phyloP scores from a whole-genome alignment of 2,329 filamentous ascomycete species.

The Penicillium sp. region DNA sequence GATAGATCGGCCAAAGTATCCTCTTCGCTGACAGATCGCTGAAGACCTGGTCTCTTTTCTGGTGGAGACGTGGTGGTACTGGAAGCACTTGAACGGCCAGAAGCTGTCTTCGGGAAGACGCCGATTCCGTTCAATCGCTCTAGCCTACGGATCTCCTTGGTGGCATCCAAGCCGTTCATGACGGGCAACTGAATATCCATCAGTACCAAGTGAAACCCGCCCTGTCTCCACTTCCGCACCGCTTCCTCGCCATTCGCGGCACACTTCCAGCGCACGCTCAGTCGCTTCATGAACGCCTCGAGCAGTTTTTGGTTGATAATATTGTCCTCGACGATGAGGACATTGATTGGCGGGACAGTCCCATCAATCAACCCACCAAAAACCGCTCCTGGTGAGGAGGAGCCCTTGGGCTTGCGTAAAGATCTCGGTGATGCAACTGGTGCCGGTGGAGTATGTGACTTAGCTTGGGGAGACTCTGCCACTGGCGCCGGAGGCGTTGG shows the following conservation, averaged over 20 bases:
- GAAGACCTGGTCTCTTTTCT: slow-evolving; percentile 21
- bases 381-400: slow-evolving; percentile 33
- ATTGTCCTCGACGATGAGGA: slow-evolving; percentile 97
- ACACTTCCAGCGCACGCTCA: slow-evolving; percentile 96
- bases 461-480: slow-evolving; percentile 39
- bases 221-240: slow-evolving; percentile 85
- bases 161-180: slow-evolving; percentile 93
- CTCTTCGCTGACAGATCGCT: slow-evolving; percentile 33
- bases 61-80: slow-evolving; percentile 22
- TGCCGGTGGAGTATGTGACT: slow-evolving; percentile 35
- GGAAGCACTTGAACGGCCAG: slow-evolving; percentile 49
- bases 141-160: slow-evolving; percentile 85
- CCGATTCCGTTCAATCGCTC: slow-evolving; percentile 91
- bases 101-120: slow-evolving; percentile 72
- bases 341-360: slow-evolving; percentile 90
- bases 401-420: slow-evolving; percentile 35
- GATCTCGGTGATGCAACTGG: slow-evolving; percentile 51
- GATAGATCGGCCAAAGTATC: slow-evolving; percentile 39
- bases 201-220: slow-evolving; percentile 90
- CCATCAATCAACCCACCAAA: slow-evolving; percentile 69
- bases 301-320: slow-evolving; percentile 93
- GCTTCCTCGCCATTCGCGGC: slow-evolving; percentile 93
- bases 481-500: slow-evolving; percentile 36
- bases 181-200: slow-evolving; percentile 99
- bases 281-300: slow-evolving; percentile 90